Base-by-base conservation (phyloP, 768 basidiomycete genomes). In the Termitomyces sp. region DNA sequence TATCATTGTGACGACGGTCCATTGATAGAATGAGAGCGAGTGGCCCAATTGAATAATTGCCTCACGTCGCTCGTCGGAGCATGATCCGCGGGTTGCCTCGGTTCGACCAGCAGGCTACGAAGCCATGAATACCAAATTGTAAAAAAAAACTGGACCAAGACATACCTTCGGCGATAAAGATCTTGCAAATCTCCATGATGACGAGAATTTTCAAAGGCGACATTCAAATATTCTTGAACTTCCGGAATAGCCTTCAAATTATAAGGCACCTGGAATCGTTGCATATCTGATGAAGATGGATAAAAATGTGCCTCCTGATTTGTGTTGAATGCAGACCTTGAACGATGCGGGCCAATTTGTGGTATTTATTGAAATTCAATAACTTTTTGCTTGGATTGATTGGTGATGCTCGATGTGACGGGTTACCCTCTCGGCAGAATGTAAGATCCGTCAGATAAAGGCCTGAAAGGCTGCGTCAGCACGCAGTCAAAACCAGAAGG, bases 351-450 rank as follows among this genome's bases (percentile, higher is more conserved):
- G 90, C 90, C 61, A 96, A 81, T 71, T 93, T 96, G 69, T 91
- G 90, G 68, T 97, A 98, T 74, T 97, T 96, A 74, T 96, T 96
- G 70, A 97, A 95, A 75, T 99, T 99, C 71, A 98, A 81, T 42
- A 99, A 76, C 67, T 87, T 91, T 74, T 92, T 88, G 61, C 83
- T 83, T 1, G 89, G 80, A 57, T 87, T 87, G 59, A 85, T 73
- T 0, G 94, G 91, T 6, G 95, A 92, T 16, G 87, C 83, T 65
- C 96, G 84, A 67, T 89, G 80, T 15, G 91, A 89, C 16, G 92
- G 90, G 71, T 98, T 98, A 20, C 96, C 96, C 69, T 98, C 96
- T 44, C 91, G 86, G 70, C 94, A 96, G 75, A 98, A 98, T 7
- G 94, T 98, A 61, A 97, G 82, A 73, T 96, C 94, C 11, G 94